Evolutionary conservation across 768 basidiomycete genomes (phyloP).

Genomic region (Auricularia sp.): DNA sequence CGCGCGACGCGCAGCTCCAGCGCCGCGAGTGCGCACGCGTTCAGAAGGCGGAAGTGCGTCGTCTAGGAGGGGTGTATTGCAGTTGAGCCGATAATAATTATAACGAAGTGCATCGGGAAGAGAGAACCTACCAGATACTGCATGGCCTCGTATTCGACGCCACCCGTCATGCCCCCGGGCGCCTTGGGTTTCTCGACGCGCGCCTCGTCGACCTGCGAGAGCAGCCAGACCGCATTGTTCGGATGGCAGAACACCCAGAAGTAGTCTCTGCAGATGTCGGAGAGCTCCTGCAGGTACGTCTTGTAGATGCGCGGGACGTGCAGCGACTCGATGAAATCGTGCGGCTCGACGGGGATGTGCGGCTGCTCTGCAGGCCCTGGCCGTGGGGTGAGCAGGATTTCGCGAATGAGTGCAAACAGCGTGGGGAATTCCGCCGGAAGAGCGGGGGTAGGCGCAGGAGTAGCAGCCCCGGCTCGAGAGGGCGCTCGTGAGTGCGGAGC

Average conservation of each 20-base stretch:
- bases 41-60: slow-evolving; percentile 78
- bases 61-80: slow-evolving; percentile 40
- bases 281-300: slow-evolving; percentile 72
- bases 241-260: slow-evolving; percentile 98
- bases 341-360: slow-evolving; percentile 52
- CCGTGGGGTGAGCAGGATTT: slow-evolving; percentile 63
- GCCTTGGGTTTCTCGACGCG: slow-evolving; percentile 85
- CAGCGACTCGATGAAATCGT: slow-evolving; percentile 70
- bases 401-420: slow-evolving; percentile 63
- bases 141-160: slow-evolving; percentile 97
- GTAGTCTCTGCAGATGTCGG: slow-evolving; percentile 86
- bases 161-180: slow-evolving; percentile 96
- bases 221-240: slow-evolving; percentile 82
- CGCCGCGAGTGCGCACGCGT: slow-evolving; percentile 59
- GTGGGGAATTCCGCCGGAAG: slow-evolving; percentile 55
- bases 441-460: slow-evolving; percentile 22
- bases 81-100: not conserved
- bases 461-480: not conserved
- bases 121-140: slow-evolving; percentile 70
- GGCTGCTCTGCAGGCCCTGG: slow-evolving; percentile 58
- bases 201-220: slow-evolving; percentile 72
- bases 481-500: slow-evolving; percentile 31
- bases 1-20: slow-evolving; percentile 55
- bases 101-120: not conserved
- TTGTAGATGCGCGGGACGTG: slow-evolving; percentile 69